Percentiles rank a stretch among this genome's conserved stretches.
Conservation (phyloP, 2,329 filamentous ascomycete genomes). For the Plenodomus lindquistii region DNA sequence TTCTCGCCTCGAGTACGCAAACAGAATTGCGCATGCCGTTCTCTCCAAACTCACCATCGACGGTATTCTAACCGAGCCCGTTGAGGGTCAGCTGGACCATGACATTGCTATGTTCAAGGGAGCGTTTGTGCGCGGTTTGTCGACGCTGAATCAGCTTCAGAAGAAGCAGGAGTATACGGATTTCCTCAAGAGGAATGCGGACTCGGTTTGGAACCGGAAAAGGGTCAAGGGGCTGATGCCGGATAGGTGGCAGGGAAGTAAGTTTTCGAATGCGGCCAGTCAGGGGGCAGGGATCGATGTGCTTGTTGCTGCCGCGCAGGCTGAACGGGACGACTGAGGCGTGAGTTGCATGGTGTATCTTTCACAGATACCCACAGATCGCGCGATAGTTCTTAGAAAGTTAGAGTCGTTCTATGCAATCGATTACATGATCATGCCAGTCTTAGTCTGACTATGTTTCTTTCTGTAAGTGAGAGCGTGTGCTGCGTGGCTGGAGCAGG, state of each 20-base stretch:
- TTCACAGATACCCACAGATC: too few relatives aligned
- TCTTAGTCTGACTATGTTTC: too few relatives aligned
- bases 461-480: too few relatives aligned
- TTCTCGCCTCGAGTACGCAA: conserved; percentile 26
- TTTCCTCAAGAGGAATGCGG: conserved; percentile 41
- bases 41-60: conserved; percentile 29
- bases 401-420: too few relatives aligned
- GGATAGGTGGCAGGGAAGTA: conserved; percentile 62
- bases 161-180: conserved; percentile 24
- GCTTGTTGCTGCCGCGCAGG: conserved; percentile 57
- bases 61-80: conserved; percentile 41
- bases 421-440: too few relatives aligned
- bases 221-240: conserved; percentile 54
- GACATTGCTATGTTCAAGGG: conserved; percentile 44
- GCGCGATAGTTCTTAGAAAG: too few relatives aligned
- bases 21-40: conserved; percentile 32
- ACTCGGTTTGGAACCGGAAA: conserved; percentile 34
- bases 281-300: conserved; percentile 67
- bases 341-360: too few relatives aligned
- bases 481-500: too few relatives aligned
- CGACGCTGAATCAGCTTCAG: conserved; percentile 32
- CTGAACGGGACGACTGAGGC: neutral
- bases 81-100: conserved; percentile 25
- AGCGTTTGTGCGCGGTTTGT: conserved; percentile 41
- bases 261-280: conserved; percentile 57